Percentiles rank a stretch among this genome's conserved stretches.
These are phyloP conservation scores for Naganishia sp. DNA, from an alignment of 1,284 basidiomycete genomes.

Conservation along the genomic window DNA sequence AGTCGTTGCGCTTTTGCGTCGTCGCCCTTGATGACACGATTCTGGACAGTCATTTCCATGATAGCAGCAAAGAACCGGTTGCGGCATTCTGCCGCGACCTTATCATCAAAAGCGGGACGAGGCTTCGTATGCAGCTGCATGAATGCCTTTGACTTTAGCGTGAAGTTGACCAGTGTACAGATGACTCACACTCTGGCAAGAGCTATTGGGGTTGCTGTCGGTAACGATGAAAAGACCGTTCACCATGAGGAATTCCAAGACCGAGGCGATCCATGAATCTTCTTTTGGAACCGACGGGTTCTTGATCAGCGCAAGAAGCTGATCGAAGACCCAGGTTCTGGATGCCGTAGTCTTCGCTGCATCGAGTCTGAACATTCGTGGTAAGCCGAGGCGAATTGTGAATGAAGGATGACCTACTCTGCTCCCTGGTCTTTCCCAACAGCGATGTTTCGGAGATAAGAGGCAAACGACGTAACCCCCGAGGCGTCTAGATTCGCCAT, in stretches of 20 bases:
- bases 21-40: conserved; percentile 60
- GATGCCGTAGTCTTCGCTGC: conserved; percentile 46
- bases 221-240: conserved; percentile 75
- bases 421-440: conserved; percentile 25
- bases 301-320: conserved; percentile 74
- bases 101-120: conserved; percentile 71
- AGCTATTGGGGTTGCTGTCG: conserved; percentile 71
- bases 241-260: conserved; percentile 79
- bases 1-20: conserved; percentile 56
- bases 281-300: conserved; percentile 78
- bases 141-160: conserved; percentile 4
- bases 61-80: conserved; percentile 72
- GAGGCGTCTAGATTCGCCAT: conserved; percentile 71
- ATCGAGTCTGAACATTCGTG: conserved; percentile 38
- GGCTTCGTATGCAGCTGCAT: conserved; percentile 64
- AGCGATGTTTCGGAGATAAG: conserved; percentile 14
- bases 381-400: neutral
- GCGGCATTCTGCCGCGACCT: conserved; percentile 66
- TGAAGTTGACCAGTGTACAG: conserved; percentile 25
- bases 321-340: conserved; percentile 82
- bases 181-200: conserved; percentile 63
- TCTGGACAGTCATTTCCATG: conserved; percentile 69
- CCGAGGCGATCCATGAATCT: conserved; percentile 71
- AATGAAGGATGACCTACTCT: neutral
- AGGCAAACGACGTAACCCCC: conserved; percentile 60